Conservation (phyloP, 192 early-diverging fungal species). For the Obelidium mucronatum region DNA sequence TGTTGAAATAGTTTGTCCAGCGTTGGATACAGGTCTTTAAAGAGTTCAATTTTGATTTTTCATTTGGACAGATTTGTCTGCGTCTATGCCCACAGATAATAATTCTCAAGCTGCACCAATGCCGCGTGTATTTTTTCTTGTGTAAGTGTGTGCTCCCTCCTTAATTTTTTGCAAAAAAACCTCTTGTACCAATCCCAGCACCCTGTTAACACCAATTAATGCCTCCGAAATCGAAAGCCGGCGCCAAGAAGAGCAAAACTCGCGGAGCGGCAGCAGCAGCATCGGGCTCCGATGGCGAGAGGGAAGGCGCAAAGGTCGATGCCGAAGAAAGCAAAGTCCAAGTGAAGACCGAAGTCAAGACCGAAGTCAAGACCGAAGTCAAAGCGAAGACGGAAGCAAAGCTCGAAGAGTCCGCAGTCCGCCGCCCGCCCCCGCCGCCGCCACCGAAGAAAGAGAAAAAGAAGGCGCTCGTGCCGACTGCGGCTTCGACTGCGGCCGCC, state of each 20-base stretch:
- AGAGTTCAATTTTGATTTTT: too few species aligned
- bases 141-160: too few species aligned
- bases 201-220: too few species aligned
- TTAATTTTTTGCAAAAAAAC: too few species aligned
- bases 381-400: background rate
- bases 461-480: slow-evolving; percentile 1
- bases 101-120: too few species aligned
- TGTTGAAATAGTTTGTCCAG: background rate
- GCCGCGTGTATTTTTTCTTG: too few species aligned
- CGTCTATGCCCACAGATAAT: too few species aligned
- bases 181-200: too few species aligned
- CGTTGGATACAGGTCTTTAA: too few species aligned
- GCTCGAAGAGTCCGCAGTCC: too few species aligned
- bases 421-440: background rate
- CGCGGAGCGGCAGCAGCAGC: background rate
- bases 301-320: slow-evolving; percentile 1
- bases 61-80: too few species aligned
- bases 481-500: background rate
- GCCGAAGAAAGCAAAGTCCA: background rate
- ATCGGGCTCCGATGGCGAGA: background rate
- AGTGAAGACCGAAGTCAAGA: too few species aligned
- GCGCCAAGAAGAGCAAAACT: background rate
- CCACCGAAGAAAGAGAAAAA: background rate
- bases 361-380: background rate
- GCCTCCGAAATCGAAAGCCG: background rate